Conservation (phyloP, 2,329 filamentous ascomycete genomes). For the Aspergillus versicolor region DNA sequence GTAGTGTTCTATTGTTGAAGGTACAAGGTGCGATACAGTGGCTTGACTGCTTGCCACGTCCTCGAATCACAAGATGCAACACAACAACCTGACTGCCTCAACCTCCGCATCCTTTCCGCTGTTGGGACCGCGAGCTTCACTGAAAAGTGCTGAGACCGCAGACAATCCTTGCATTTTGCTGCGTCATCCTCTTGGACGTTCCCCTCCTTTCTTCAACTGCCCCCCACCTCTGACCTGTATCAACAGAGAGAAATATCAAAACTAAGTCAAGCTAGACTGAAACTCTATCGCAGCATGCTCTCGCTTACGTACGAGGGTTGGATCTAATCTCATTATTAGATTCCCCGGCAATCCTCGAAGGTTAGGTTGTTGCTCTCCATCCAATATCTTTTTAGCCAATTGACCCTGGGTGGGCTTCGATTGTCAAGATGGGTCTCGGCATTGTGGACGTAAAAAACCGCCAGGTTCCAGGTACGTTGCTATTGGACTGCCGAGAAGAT, state of each 20-base stretch:
- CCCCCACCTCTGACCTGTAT: too few relatives aligned
- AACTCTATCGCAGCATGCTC: neutral
- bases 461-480: constrained; percentile 69
- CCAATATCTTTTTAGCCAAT: neutral
- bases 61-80: neutral
- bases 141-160: neutral
- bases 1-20: too few relatives aligned
- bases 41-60: neutral
- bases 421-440: constrained; percentile 63
- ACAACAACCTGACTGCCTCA: neutral
- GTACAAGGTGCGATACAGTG: neutral
- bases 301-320: neutral
- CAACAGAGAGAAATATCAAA: too few relatives aligned
- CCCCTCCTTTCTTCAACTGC: neutral
- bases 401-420: neutral
- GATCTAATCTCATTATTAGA: neutral
- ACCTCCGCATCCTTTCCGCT: neutral
- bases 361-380: neutral
- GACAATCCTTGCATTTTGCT: neutral
- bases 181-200: neutral
- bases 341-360: neutral
- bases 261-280: neutral
- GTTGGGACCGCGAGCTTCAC: neutral
- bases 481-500: neutral
- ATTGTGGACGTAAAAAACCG: constrained; percentile 65